Evolutionary conservation across 164 flowering plant genomes (phyloP).

Genomic region (Nelumbo lutea): DNA sequence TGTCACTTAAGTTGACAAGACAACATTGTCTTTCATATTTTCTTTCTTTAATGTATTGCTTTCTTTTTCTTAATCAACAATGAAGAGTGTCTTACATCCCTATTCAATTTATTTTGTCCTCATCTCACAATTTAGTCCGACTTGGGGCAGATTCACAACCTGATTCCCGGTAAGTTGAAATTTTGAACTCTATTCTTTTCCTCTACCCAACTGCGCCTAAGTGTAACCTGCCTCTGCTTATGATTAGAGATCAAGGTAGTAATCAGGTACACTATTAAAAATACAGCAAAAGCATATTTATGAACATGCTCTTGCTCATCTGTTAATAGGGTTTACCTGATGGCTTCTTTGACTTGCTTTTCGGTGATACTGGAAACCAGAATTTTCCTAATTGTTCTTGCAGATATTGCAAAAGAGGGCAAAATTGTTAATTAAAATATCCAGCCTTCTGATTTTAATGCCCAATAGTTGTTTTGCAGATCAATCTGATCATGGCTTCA

Average conservation of each 20-base stretch:
- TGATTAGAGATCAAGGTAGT: neutral
- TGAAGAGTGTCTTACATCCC: conserved; percentile 15
- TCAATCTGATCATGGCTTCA: conserved; percentile 54
- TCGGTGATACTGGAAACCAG: neutral
- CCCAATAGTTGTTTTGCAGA: conserved; percentile 33
- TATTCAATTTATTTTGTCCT: neutral
- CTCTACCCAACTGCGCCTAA: neutral
- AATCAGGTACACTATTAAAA: too few relatives aligned
- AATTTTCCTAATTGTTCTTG: neutral
- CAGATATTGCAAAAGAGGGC: neutral
- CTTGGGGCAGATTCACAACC: conserved; percentile 57
- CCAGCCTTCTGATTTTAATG: conserved; percentile 2
- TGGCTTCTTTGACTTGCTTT: neutral
- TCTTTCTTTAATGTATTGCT: neutral
- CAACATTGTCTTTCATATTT: neutral
- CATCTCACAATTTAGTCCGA: conserved; percentile 54
- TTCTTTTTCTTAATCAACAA: neutral
- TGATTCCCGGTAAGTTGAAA: conserved; percentile 71
- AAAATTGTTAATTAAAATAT: too few relatives aligned
- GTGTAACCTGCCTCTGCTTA: neutral
- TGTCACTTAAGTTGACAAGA: neutral
- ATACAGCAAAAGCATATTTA: too few relatives aligned
- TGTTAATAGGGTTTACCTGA: neutral
- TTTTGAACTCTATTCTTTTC: conserved; percentile 7
- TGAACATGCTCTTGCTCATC: neutral